Evolutionary conservation across 495 filamentous ascomycete species (phyloP).

Genomic region (Oleoguttula mirabilis): DNA sequence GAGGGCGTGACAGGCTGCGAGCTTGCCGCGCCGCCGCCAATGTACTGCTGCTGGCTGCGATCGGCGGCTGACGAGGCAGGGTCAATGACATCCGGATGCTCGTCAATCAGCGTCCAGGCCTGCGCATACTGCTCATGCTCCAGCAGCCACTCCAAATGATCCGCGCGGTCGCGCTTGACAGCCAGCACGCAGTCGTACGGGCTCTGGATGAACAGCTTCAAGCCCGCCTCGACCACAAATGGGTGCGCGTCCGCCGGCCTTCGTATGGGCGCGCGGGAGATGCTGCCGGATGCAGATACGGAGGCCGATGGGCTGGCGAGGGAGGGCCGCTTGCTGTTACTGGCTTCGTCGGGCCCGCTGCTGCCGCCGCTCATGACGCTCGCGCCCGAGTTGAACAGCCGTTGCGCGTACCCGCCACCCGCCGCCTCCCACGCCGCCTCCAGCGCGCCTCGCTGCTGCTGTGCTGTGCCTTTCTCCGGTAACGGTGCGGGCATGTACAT

Average conservation of each 20-base stretch:
- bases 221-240: constrained; percentile 44
- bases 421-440: constrained; percentile 45
- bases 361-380: constrained; percentile 67
- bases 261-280: too few relatives aligned
- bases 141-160: constrained; percentile 76
- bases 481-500: constrained; percentile 58
- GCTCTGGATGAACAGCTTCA: constrained; percentile 92
- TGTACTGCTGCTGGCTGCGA: constrained; percentile 32
- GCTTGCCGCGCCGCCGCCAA: constrained; percentile 27
- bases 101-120: constrained; percentile 78
- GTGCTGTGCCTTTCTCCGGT: constrained; percentile 37
- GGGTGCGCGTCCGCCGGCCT: constrained; percentile 23
- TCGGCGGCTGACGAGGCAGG: constrained; percentile 28
- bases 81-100: constrained; percentile 63
- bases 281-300: too few relatives aligned
- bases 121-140: constrained; percentile 66
- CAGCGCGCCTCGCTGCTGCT: constrained; percentile 3
- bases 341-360: constrained; percentile 28
- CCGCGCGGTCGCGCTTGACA: constrained; percentile 67
- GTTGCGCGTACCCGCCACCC: constrained; percentile 58
- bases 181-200: constrained; percentile 89
- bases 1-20: constrained; percentile 55
- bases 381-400: constrained; percentile 75
- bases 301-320: constrained; percentile 23
- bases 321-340: constrained; percentile 9